Evolutionary conservation across 2,329 filamentous ascomycete genomes (phyloP), one percentile per base, ranked within the genome.

Genomic region (Aspergillus novoparasiticus): DNA sequence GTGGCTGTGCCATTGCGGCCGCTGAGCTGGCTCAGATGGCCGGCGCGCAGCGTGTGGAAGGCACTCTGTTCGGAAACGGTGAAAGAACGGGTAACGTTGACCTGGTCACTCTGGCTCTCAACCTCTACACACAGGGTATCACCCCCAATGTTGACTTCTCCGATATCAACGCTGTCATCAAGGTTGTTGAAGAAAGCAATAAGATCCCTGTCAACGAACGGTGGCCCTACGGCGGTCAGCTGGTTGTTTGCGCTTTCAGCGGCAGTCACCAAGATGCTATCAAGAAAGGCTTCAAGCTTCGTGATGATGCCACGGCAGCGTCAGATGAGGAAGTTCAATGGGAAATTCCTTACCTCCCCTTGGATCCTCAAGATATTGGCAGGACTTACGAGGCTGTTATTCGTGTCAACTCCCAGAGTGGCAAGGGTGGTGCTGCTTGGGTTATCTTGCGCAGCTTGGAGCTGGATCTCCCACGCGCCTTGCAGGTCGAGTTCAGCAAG

Each of bases 361-460:
- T 98, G 71, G 94, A 98, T 74, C 94, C 94, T 6, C 86, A 91
- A 73, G 94, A 98, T 74, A 97, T 98, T 68, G 94, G 94, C 57
- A 89, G 94, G 62, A 97, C 90, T n/a, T 98, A 98, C 86, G 94
- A 98, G 80, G 94, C 94, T 63, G 91, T 98, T 75, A 98, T 98
- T 76, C 91, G 94, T 64, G 94, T 98, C 86, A 99, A 98, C 84
- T 96, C 92, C 21, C 94, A 98, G 78, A 92, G 89, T 71, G 94
- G 94, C 68, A 98, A 99, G 82, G 94, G 94, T 65, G 95, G 95
- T 71, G 90, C 92, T 64, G 94, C 94, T 57, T 98, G 92, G 92
- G 91, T 98, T 75, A 94, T 98, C 75, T 89, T 94, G 75, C 90
- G 91, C 71, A 90, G 93, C 73, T 87, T 98, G 66, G 88, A 95